Evolutionary conservation across 345 rosid genomes (phyloP).

Genomic region (Passiflora organensis): DNA sequence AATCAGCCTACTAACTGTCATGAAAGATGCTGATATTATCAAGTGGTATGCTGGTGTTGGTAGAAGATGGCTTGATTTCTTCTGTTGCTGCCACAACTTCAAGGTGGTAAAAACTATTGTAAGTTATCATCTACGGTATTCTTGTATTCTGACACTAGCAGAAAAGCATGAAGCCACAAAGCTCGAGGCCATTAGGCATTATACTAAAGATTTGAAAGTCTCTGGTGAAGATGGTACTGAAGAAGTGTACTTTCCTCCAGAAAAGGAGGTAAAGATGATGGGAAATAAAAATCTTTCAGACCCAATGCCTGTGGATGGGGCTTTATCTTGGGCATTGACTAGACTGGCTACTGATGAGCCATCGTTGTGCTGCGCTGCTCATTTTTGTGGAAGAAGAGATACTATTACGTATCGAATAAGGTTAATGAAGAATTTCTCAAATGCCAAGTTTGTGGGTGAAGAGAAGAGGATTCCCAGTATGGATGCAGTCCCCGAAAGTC

Average conservation of each 20-base stretch:
- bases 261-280: constrained; percentile 88
- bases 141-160: constrained; percentile 83
- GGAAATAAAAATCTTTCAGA: constrained; percentile 78
- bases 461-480: constrained; percentile 56
- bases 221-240: constrained; percentile 43
- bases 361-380: constrained; percentile 51
- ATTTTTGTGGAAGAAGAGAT: constrained; percentile 66
- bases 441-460: constrained; percentile 40
- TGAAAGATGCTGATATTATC: constrained; percentile 82
- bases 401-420: constrained; percentile 47
- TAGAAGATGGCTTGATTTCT: constrained; percentile 84
- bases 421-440: constrained; percentile 53
- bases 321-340: constrained; percentile 57
- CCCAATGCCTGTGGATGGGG: constrained; percentile 81
- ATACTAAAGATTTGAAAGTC: constrained; percentile 69
- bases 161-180: constrained; percentile 90
- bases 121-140: constrained; percentile 81
- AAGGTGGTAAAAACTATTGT: constrained; percentile 75
- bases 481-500: constrained; percentile 54
- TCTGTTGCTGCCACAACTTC: constrained; percentile 89
- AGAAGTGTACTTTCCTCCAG: constrained; percentile 64
- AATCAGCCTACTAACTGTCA: constrained; percentile 48
- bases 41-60: constrained; percentile 96
- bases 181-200: constrained; percentile 71
- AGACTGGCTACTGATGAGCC: constrained; percentile 73